Base-by-base conservation (phyloP, 495 filamentous ascomycete genomes). In the Elaphomyces granulatus region DNA sequence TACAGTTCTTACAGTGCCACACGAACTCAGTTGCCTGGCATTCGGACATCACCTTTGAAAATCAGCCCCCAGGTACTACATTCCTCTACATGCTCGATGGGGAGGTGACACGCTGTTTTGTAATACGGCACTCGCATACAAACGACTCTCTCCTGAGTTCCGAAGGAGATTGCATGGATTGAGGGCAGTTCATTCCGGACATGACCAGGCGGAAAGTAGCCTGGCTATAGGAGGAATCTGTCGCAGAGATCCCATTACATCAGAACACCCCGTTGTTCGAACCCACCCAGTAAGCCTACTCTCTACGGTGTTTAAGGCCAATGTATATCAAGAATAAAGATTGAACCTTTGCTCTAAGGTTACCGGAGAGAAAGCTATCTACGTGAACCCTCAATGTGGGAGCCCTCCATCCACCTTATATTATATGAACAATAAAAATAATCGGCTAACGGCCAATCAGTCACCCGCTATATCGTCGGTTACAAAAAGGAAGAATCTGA, bases 201-300 rank as follows among this genome's bases (percentile, higher is more conserved):
- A 55, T 41, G 80, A 87, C 53, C 82, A 87, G 55, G 80, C 73
- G 20, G 67, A 76, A 18, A 66, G 64, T 4, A 70, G 73, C 10
- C 57, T 51, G 16, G 56, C 54, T 3, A 61, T 72, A 4, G 77
- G 71, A 15, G 72, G 78, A 12, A 67, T 84, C 42, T 73, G 76
- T 38, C 59, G 83, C 35, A 67, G 82, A 28, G 79, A 86, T 50
- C 81, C 83, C 0, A 74, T 87, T 6, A 62, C 71, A 16, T 74
- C 63, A 32, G 71, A 72, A 34, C 85, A 93, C 55, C 84, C 84
- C 1, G 50, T 93, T 40, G 67, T 87, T 21, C 67, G 82, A n/a
- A 87, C 81, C 1, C 84, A 90, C 51, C 84, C 83, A 0, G 73
- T n/a, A n/a, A n/a, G n/a, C n/a, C n/a, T n/a, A n/a, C n/a, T n/a